Percentiles rank a stretch among this genome's conserved stretches.
Evolutionary conservation across 1,284 basidiomycete species (phyloP).

Genomic region (Coniophora puteana): DNA sequence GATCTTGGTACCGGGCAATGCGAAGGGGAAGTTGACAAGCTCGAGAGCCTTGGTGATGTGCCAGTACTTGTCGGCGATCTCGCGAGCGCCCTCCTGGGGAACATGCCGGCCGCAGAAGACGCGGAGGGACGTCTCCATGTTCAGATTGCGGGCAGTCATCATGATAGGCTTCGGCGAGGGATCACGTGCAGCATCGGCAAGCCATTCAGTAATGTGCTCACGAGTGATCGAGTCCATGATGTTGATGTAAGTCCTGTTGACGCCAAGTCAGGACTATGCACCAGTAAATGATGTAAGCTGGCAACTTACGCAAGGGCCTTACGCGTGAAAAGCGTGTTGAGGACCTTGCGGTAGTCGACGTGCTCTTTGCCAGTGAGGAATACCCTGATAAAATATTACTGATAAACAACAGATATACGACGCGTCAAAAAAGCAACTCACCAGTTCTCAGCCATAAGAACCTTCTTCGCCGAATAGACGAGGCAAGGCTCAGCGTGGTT

Average conservation of each 20-base stretch:
- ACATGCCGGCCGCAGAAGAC: constrained; percentile 96
- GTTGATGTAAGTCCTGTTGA: constrained; percentile 74
- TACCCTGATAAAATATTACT: constrained; percentile 57
- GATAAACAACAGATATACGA: constrained; percentile 1
- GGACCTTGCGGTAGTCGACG: constrained; percentile 89
- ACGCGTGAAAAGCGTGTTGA: constrained; percentile 93
- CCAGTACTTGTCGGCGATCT: constrained; percentile 96
- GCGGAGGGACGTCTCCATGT: constrained; percentile 96
- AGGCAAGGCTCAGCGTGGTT: constrained; percentile 90
- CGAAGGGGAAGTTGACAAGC: constrained; percentile 97
- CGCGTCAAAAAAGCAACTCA: constrained; percentile 27
- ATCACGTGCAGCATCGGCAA: constrained; percentile 48
- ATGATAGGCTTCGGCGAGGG: constrained; percentile 70
- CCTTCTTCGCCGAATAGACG: constrained; percentile 88
- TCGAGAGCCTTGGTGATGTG: constrained; percentile 92
- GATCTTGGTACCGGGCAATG: constrained; percentile 95
- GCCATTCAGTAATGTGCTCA: constrained; percentile 74
- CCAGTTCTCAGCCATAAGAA: constrained; percentile 93
- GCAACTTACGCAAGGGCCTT: constrained; percentile 77
- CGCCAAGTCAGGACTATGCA: constrained; percentile 11
- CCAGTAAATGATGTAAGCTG: no score
- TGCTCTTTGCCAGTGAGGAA: constrained; percentile 95
- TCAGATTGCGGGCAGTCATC: constrained; percentile 88
- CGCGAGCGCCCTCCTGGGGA: constrained; percentile 69
- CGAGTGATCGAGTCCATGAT: constrained; percentile 89